Evolutionary conservation across 75 land plant genomes (phyloP), one percentile per base, ranked within the genome.

Genomic region (Isoetes taiwanensis): DNA sequence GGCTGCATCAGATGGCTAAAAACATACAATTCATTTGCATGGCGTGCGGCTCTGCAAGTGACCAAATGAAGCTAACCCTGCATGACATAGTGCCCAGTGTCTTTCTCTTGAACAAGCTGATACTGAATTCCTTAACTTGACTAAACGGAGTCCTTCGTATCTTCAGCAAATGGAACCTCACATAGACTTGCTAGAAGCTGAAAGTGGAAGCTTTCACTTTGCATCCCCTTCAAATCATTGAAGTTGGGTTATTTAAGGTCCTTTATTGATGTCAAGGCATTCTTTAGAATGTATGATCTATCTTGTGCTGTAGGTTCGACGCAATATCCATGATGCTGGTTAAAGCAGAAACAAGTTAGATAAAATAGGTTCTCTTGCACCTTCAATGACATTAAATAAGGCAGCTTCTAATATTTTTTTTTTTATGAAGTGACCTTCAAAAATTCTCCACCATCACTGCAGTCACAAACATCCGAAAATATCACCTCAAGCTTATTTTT

Each of bases 1-100:
- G 48, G 96, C 82, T 24, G 99, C 86, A 79, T 84, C 75, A 25
- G 62, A 54, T 0, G 96, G 96, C 41, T 88, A 72, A 79, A 94
- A 94, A 41, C 84, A 76, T 96, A 95, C 88, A 8, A 94, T 76
- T 43, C 84, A 71, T 29, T 76, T 68, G 32, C 84, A 94, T 41
- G 74, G 30, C 40, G 96, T 81, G 25, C 76, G 79, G 2, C 75
- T 78, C 19, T 90, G 80, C 70, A 88, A 94, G 63, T 78, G 73
- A 10, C 96, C 90, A 63, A 94, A 89, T 14, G 99, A 78, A n/a
- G 80, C 48, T 28, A 89, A 64, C 9, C 74, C 80, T 24, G 78
- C 30, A 62, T 94, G 84, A 57, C 76, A 66, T 26, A 82, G 58
- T 24, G 86, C 90, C 99, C 99, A 94, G 61, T 94, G 95, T 9